Conservation (phyloP, 495 filamentous ascomycete species). For the Neurospora intermedia region DNA sequence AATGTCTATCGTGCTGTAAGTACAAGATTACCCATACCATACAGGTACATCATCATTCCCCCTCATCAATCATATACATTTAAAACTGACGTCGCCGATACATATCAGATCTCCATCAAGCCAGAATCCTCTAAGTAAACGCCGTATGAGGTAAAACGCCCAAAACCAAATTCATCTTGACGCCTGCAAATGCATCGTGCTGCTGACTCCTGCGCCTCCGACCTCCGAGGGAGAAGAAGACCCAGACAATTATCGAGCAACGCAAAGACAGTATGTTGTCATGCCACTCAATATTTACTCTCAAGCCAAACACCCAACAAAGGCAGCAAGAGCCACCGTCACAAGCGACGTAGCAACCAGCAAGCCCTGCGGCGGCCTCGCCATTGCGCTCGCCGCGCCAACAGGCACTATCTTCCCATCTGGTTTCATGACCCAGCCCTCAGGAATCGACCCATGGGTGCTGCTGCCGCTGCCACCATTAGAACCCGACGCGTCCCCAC, state of each 20-base stretch:
- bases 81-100: not conserved
- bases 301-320: not conserved
- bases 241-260: not conserved
- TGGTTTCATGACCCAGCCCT: conserved; percentile 64
- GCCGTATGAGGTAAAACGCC: not conserved
- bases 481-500: not conserved
- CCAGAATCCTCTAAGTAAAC: not conserved
- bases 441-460: conserved; percentile 42
- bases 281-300: not conserved
- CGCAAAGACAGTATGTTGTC: not conserved
- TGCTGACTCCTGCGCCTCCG: not conserved
- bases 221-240: not conserved
- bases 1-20: not conserved
- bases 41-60: not conserved
- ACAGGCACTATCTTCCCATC: conserved; percentile 58
- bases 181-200: not conserved
- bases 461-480: conserved; percentile 26
- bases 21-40: not conserved
- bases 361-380: not conserved
- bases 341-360: not conserved
- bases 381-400: conserved; percentile 27
- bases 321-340: not conserved
- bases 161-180: not conserved
- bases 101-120: not conserved
- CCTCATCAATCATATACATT: not conserved